A percentile compares a stretch with the other conserved stretches of the same genome.
phyloP scores from a whole-genome alignment of 2,329 filamentous ascomycete species.

The Pyricularia sp. region DNA sequence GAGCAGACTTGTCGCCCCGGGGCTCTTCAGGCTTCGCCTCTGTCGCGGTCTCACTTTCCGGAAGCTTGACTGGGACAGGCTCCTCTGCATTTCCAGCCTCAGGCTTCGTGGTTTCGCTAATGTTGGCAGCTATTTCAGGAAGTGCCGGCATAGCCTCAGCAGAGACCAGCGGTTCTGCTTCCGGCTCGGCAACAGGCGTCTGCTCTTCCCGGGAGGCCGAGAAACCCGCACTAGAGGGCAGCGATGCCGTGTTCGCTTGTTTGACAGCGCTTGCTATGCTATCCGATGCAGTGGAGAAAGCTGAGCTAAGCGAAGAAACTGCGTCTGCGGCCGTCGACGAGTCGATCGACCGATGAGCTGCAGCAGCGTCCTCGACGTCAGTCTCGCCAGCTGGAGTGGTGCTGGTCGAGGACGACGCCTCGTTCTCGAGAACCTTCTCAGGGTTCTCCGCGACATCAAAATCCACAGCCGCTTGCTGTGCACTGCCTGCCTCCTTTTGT shows the following conservation, averaged over 20 bases:
- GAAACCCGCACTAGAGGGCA: background rate
- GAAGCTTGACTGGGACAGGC: constrained; percentile 10
- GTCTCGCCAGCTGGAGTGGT: background rate
- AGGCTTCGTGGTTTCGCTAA: background rate
- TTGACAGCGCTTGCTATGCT: constrained; percentile 9
- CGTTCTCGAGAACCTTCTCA: constrained; percentile 2
- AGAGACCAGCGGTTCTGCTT: constrained; percentile 11
- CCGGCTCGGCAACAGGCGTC: constrained; percentile 3
- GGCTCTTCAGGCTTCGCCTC: constrained; percentile 12
- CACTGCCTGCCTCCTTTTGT: background rate
- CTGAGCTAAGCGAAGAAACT: constrained; percentile 1
- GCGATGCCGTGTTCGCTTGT: background rate
- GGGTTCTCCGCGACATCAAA: background rate
- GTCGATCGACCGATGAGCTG: background rate
- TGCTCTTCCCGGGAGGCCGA: background rate
- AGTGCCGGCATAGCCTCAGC: constrained; percentile 7
- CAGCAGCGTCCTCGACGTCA: background rate
- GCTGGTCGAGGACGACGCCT: background rate
- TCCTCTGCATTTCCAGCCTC: constrained; percentile 10
- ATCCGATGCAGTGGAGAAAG: constrained; percentile 1
- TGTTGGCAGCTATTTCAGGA: constrained; percentile 2
- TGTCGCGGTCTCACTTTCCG: constrained; percentile 12
- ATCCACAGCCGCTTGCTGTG: constrained; percentile 9
- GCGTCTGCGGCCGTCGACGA: background rate
- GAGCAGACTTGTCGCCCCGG: background rate